Percentiles rank a stretch among this genome's conserved stretches.
Conservation (phyloP, 2,329 filamentous ascomycete genomes). For the Colletotrichum magnum region DNA sequence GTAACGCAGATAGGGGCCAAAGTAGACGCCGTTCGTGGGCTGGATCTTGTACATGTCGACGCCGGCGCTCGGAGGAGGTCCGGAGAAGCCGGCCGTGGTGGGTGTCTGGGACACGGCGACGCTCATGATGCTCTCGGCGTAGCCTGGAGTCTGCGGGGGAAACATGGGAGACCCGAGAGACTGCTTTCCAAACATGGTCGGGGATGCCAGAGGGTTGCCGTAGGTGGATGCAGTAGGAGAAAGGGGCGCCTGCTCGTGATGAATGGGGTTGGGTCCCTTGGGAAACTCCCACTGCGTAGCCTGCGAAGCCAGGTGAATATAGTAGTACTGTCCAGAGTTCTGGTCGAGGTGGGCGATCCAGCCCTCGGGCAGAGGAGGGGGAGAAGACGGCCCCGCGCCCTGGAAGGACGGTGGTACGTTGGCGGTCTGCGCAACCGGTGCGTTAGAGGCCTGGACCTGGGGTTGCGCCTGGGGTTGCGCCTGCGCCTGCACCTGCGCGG, state of each 20-base stretch:
- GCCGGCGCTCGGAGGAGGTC: conserved; percentile 88
- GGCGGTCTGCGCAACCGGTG: conserved; percentile 28
- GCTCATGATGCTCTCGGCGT: conserved; percentile 88
- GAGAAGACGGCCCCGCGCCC: conserved; percentile 78
- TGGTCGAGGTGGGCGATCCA: conserved; percentile 98
- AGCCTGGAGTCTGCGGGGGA: conserved; percentile 85
- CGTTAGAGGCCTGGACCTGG: conserved; percentile 1
- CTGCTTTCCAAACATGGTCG: conserved; percentile 73
- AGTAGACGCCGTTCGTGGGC: conserved; percentile 97
- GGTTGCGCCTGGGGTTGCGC: conserved; percentile 8
- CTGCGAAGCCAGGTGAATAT: conserved; percentile 95
- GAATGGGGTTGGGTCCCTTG: conserved; percentile 91
- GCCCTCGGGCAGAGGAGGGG: conserved; percentile 93
- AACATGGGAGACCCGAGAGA: conserved; percentile 86
- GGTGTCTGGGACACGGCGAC: conserved; percentile 82
- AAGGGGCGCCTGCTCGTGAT: conserved; percentile 84
- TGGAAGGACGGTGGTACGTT: conserved; percentile 60
- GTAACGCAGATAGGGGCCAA: conserved; percentile 95
- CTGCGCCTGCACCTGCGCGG: conserved; percentile 43
- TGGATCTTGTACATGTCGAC: conserved; percentile 95
- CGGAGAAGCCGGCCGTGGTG: conserved; percentile 85
- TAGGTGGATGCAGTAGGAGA: conserved; percentile 86
- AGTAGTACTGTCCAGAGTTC: conserved; percentile 98
- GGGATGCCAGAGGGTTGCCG: conserved; percentile 80
- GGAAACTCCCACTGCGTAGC: conserved; percentile 99